phyloP scores from a whole-genome alignment of 2,329 filamentous ascomycete genomes.

The Fusarium sp. region DNA sequence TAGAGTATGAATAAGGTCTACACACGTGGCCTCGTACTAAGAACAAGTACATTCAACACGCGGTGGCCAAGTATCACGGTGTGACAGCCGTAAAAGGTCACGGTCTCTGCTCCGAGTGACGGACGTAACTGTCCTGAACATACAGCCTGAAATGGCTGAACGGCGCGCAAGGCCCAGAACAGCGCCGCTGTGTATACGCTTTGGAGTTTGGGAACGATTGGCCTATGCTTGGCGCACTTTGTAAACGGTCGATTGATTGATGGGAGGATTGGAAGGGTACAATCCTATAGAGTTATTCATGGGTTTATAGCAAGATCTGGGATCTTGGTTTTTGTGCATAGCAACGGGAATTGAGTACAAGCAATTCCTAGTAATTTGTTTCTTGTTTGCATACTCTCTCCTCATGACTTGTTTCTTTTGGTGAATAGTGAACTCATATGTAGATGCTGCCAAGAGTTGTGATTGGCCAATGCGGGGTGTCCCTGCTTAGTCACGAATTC shows the following conservation, averaged over 20 bases:
- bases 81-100: slow-evolving; percentile 48
- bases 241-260: slow-evolving; percentile 32
- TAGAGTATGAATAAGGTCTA: slow-evolving; percentile 31
- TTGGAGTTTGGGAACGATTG: slow-evolving; percentile 37
- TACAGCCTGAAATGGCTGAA: slow-evolving; percentile 46
- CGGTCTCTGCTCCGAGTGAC: slow-evolving; percentile 39
- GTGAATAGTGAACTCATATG: neutral
- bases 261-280: slow-evolving; percentile 22
- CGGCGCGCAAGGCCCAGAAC: slow-evolving; percentile 32
- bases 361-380: slow-evolving; percentile 33
- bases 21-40: slow-evolving; percentile 24
- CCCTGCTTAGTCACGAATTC: slow-evolving; percentile 40
- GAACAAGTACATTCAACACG: slow-evolving; percentile 35
- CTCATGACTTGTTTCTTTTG: neutral
- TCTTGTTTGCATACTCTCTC: slow-evolving; percentile 16
- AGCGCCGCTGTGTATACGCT: slow-evolving; percentile 31
- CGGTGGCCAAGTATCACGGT: slow-evolving; percentile 44
- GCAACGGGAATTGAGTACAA: slow-evolving; percentile 36
- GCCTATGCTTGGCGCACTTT: slow-evolving; percentile 36
- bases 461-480: slow-evolving; percentile 35
- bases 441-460: slow-evolving; percentile 1
- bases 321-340: slow-evolving; percentile 41
- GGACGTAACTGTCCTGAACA: slow-evolving; percentile 46
- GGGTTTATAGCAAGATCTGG: slow-evolving; percentile 33
- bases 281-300: slow-evolving; percentile 33